Base-by-base conservation (phyloP, 2,329 filamentous ascomycete genomes). In the Botrytis deweyae region DNA sequence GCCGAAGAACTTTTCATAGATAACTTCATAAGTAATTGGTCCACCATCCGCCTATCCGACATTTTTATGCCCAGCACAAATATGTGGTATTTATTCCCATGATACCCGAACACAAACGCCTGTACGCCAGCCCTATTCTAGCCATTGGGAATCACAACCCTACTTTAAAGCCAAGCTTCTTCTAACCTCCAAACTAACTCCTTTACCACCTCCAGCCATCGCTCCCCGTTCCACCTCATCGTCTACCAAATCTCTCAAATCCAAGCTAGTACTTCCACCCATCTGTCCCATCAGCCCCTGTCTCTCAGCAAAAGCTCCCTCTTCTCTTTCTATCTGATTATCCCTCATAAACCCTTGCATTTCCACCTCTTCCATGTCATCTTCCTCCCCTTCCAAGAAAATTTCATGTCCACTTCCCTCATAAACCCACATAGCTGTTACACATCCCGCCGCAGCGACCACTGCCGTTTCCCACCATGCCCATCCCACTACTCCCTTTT, bases 401-500 rank as follows among this genome's bases (percentile, higher is more conserved):
- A 66, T 59, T 22, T 72, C 70, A 72, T 72, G 70, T 8, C 70
- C 70, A 44, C 68, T 62, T 4, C 68, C 68, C 70, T 72, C 70
- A 58, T 72, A 72, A 59, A 72, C 70, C 61, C 62, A 66, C 70
- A 72, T 72, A 29, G 70, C 70, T 10, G 70, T 66, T 18, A 66
- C 38, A 55, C 59, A 65, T 0, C 70, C 70, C 1, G 70, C 70
- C 12, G 61, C 61, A 36, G 70, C 70, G 12, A 72, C 61, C 38
- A 72, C n/a, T 1, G 61, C 70, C 10, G 63, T 81, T 20, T 84
- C 84, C 88, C 88, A 90, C 87, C 88, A 90, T 1, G 87, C 84
- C 72, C 85, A 84, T 0, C 87, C 88, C 12, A 89, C 85, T 61
- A 88, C 83, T 22, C 88, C 88, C 64, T 84, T 79, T 73, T 85